These are phyloP conservation scores for Pythium brassicae DNA, from an alignment of 352 stramenopile species.

Conservation along the genomic window DNA sequence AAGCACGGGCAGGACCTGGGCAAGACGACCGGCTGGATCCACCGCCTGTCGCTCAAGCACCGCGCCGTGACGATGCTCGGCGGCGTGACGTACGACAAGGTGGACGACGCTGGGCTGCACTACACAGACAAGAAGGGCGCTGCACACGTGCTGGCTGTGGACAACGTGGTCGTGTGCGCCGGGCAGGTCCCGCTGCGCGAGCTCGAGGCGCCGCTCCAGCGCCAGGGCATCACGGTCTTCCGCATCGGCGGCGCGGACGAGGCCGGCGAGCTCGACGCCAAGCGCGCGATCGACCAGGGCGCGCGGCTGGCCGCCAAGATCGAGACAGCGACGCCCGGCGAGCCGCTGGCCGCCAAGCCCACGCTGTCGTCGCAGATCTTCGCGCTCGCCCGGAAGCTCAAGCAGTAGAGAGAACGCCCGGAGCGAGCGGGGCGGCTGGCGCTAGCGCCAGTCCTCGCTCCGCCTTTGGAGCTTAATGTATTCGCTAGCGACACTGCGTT, in stretches of 20 bases:
- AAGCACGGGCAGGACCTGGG: slow-evolving; percentile 91
- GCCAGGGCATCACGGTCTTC: slow-evolving; percentile 83
- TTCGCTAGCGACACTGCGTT: too few species aligned
- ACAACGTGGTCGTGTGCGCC: slow-evolving; percentile 96
- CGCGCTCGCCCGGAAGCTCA: slow-evolving; percentile 43
- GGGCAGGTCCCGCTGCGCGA: slow-evolving; percentile 91
- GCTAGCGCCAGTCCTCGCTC: too few species aligned
- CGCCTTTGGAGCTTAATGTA: too few species aligned
- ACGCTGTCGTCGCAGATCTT: slow-evolving; percentile 48
- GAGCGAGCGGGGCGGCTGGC: too few species aligned
- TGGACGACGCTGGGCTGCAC: slow-evolving; percentile 93
- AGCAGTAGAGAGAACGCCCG: slow-evolving; percentile 24
- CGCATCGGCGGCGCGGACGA: slow-evolving; percentile 95
- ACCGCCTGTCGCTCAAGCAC: slow-evolving; percentile 90
- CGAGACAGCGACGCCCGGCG: slow-evolving; percentile 73
- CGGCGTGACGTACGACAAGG: slow-evolving; percentile 92
- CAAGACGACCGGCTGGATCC: slow-evolving; percentile 98
- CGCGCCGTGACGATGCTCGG: slow-evolving; percentile 92
- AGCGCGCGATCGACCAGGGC: slow-evolving; percentile 97
- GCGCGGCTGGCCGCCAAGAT: slow-evolving; percentile 82
- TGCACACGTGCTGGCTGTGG: slow-evolving; percentile 88
- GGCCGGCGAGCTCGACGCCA: slow-evolving; percentile 95
- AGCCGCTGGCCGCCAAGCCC: slow-evolving; percentile 35
- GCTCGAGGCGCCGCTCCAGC: slow-evolving; percentile 78
- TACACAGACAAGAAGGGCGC: slow-evolving; percentile 88